Evolutionary conservation across 2,329 filamentous ascomycete genomes (phyloP), one percentile per base, ranked within the genome.

Genomic region (Colletotrichum trifolii): DNA sequence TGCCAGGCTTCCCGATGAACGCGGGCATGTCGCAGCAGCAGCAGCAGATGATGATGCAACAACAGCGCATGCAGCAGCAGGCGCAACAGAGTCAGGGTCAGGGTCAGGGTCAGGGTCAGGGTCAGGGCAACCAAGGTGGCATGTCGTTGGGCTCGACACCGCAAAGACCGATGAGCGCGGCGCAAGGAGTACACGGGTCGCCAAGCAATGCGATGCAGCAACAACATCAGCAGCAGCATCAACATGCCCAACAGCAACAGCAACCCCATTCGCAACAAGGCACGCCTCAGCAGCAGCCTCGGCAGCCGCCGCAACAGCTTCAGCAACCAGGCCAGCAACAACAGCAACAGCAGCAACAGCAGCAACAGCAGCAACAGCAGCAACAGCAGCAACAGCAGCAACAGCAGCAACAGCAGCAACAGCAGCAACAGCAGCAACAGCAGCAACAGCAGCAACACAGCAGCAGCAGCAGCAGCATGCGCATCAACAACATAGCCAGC

Each of bases 1-100:
- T 81, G 71, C 77, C 81, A 46, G 81, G 83, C 25, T 89, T 84
- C 70, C 81, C 82, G 45, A 87, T 89, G 83, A 85, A 83, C 64
- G 77, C 83, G 13, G 81, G 80, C 56, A 82, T 87, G 77, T 79
- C 81, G 57, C 82, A 79, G 8, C 71, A 71, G 34, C 71, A 72
- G 49, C 71, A 74, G 45, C 74, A 74, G 40, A 74, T 75, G 62
- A 70, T 71, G 50, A 74, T 75, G 36, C 56, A 71, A 64, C 71
- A 72, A 13, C 77, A 75, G 10, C 25, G 25, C 25, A 74, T 75
- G 8, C 76, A 77, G n/a, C 77, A 79, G 10, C 76, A 75, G 1
- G 71, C 70, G 4, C 76, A 74, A 60, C 76, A 77, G 56, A 73
- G 74, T 49, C 78, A 77, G 25, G 25, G 25, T 25, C 25, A 25